Percentiles rank a stretch among this genome's conserved stretches.
These are phyloP conservation scores for Verticillium alfalfae DNA, from an alignment of 2,329 filamentous ascomycete genomes.

Conservation along the genomic window DNA sequence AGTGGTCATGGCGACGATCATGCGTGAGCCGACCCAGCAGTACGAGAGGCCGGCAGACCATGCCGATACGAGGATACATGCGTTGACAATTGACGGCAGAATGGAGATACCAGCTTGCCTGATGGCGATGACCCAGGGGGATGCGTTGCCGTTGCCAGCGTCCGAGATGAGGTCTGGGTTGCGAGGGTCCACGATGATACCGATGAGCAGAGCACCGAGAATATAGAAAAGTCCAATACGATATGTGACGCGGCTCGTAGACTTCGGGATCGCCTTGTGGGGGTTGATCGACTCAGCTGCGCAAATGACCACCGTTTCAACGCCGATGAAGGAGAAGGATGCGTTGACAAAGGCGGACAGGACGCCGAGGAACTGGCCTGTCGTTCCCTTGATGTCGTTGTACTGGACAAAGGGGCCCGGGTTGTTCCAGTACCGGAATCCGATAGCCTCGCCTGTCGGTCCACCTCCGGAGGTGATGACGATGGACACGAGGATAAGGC, in stretches of 20 bases:
- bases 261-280: constrained; percentile 15
- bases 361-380: constrained; percentile 40
- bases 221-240: constrained; percentile 17
- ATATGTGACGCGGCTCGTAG: constrained; percentile 17
- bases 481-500: constrained; percentile 72
- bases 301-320: constrained; percentile 22
- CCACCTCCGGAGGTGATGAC: constrained; percentile 62
- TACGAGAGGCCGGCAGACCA: constrained; percentile 66
- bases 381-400: constrained; percentile 45
- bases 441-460: constrained; percentile 50
- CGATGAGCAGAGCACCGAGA: constrained; percentile 14
- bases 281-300: constrained; percentile 16
- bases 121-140: constrained; percentile 47
- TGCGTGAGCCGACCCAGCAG: constrained; percentile 34
- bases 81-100: constrained; percentile 48
- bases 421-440: constrained; percentile 54
- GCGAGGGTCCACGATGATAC: constrained; percentile 13
- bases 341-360: constrained; percentile 2
- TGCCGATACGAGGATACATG: constrained; percentile 64
- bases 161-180: constrained; percentile 13
- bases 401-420: constrained; percentile 44
- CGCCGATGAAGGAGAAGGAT: constrained; percentile 11
- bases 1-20: constrained; percentile 9
- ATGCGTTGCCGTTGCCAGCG: constrained; percentile 35
- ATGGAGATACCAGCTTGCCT: constrained; percentile 42